These are phyloP conservation scores for Acacia confusa DNA, from an alignment of 306 rosid genomes.

Conservation along the genomic window DNA sequence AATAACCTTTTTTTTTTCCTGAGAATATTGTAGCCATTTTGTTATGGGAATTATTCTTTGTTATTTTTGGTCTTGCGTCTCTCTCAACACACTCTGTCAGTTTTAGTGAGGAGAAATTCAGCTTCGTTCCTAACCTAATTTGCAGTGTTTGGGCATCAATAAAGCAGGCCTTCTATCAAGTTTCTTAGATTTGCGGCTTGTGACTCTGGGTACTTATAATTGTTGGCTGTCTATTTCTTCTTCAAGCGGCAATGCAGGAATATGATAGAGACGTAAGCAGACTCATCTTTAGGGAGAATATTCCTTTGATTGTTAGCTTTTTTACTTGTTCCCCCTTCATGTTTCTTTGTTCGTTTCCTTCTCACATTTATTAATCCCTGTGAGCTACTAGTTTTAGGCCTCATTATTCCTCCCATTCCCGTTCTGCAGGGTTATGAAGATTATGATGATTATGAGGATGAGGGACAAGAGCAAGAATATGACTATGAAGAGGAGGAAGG, in stretches of 20 bases:
- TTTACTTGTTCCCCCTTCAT: neutral
- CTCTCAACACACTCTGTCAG: slow-evolving; percentile 24
- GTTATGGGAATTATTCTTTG: neutral
- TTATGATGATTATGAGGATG: slow-evolving; percentile 62
- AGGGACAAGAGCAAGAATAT: slow-evolving; percentile 46
- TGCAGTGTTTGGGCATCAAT: slow-evolving; percentile 19
- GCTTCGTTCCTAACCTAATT: slow-evolving; percentile 16
- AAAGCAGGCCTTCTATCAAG: neutral
- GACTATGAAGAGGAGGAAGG: slow-evolving; percentile 57
- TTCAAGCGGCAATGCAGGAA: slow-evolving; percentile 54
- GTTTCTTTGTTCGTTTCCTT: neutral
- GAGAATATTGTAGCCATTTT: neutral
- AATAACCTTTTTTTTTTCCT: neutral
- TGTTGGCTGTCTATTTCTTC: slow-evolving; percentile 22
- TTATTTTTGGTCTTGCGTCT: neutral
- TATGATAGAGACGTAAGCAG: slow-evolving; percentile 60
- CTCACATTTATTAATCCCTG: neutral
- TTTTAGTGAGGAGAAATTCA: slow-evolving; percentile 18
- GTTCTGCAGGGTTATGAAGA: slow-evolving; percentile 44
- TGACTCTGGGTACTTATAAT: slow-evolving; percentile 20
- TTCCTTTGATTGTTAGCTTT: neutral
- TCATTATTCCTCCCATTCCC: neutral
- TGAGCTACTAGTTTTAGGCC: neutral
- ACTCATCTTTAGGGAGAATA: slow-evolving; percentile 2
- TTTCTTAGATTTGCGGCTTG: slow-evolving; percentile 1